phyloP scores from a whole-genome alignment of 352 stramenopile species.

The Pythium phragmiticola region DNA sequence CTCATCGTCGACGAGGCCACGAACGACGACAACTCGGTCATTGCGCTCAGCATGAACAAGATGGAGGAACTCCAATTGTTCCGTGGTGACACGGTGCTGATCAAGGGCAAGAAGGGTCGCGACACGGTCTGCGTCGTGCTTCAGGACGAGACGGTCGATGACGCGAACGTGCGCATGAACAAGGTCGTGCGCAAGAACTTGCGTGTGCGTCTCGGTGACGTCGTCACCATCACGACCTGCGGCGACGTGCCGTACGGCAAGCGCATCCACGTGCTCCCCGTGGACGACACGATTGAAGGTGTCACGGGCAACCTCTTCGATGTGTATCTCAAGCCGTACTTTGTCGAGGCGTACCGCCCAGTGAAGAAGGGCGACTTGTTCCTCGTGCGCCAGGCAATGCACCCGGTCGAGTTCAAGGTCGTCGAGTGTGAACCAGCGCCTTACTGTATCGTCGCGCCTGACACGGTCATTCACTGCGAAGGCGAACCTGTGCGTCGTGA shows the following conservation, averaged over 20 bases:
- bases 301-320: constrained; percentile 99
- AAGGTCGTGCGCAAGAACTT: constrained; percentile 99
- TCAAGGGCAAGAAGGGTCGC: constrained; percentile 99
- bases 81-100: constrained; percentile 97
- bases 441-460: constrained; percentile 98
- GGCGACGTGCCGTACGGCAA: constrained; percentile 98
- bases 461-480: constrained; percentile 99
- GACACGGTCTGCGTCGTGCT: constrained; percentile 99
- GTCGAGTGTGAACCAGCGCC: constrained; percentile 97
- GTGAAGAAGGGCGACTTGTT: constrained; percentile 99
- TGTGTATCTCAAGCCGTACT: constrained; percentile 99
- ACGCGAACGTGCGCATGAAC: constrained; percentile 98
- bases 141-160: constrained; percentile 97
- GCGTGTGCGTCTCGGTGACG: constrained; percentile 95
- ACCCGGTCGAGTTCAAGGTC: constrained; percentile 99
- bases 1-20: constrained; percentile 97
- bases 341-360: constrained; percentile 98
- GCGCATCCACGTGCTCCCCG: constrained; percentile 97
- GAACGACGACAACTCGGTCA: constrained; percentile 99
- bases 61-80: constrained; percentile 99
- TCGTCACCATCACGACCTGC: constrained; percentile 96
- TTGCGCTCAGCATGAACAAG: constrained; percentile 89
- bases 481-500: constrained; percentile 98
- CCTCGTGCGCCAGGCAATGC: constrained; percentile 98
- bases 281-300: constrained; percentile 99